A percentile compares a stretch with the other conserved stretches of the same genome.
phyloP scores from a whole-genome alignment of 2,329 filamentous ascomycete genomes.

The Diplodia sapinea region DNA sequence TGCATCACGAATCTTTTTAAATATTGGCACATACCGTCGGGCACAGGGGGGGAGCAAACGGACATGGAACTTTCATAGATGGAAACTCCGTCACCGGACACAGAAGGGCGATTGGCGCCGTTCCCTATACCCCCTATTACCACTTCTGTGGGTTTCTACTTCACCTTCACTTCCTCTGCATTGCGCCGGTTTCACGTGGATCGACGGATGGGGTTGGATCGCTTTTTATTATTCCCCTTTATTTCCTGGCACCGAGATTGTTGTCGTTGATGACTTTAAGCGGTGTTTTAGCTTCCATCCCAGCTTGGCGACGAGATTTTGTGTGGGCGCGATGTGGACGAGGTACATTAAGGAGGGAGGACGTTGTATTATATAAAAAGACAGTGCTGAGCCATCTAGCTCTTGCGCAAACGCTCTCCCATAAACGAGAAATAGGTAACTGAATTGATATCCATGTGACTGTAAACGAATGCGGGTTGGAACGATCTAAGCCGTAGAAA shows the following conservation, averaged over 20 bases:
- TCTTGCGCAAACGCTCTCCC: slow-evolving; percentile 8
- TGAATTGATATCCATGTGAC: background rate
- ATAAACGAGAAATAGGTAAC: background rate
- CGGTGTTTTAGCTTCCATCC: slow-evolving; percentile 5
- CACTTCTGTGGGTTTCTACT: slow-evolving; percentile 13
- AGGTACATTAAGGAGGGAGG: slow-evolving; percentile 9
- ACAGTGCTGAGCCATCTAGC: slow-evolving; percentile 9
- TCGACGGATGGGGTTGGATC: slow-evolving; percentile 28
- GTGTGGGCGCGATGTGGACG: background rate
- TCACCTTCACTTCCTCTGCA: slow-evolving; percentile 30
- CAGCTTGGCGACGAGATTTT: slow-evolving; percentile 7
- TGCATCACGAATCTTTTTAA: slow-evolving; percentile 27
- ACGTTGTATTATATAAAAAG: slow-evolving; percentile 28
- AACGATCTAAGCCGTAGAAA: background rate
- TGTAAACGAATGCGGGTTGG: background rate
- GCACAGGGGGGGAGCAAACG: slow-evolving; percentile 28
- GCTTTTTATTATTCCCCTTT: slow-evolving; percentile 17
- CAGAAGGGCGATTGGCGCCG: slow-evolving; percentile 29
- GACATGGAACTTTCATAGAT: slow-evolving; percentile 31
- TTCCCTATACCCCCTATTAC: slow-evolving; percentile 30
- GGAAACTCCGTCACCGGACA: slow-evolving; percentile 31
- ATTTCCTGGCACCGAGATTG: slow-evolving; percentile 23
- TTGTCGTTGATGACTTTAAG: slow-evolving; percentile 13
- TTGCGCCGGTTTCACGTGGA: slow-evolving; percentile 23
- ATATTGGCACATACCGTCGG: slow-evolving; percentile 26